Base-by-base conservation (phyloP, 2,329 filamentous ascomycete genomes). In the Catunica adiposa region DNA sequence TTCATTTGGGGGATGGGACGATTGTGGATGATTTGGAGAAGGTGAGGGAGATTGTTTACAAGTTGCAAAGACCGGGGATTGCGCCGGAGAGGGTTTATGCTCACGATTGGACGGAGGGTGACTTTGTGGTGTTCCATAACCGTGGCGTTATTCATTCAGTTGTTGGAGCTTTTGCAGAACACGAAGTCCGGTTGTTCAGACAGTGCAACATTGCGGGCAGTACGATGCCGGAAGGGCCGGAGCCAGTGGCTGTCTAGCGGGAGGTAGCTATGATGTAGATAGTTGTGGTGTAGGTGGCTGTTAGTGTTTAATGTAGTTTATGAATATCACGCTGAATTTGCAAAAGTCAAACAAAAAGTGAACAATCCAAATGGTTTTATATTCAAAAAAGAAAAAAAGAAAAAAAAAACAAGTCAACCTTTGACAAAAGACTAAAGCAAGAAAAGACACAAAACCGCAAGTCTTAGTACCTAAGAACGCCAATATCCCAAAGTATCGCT, bases 201-300 rank as follows among this genome's bases (percentile, higher is more conserved):
- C 85, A 89, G 70, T 89, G 85, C 68, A 89, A 89, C 65, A 72
- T 89, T 66, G 84, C 84, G n/a, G 80, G 76, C 2, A 83, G 76
- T 58, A 67, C 74, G 59, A 65, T 75, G 38, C 79, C 79, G 6
- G 63, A 74, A 53, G 79, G 78, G 0, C 76, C 77, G 22, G 51
- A 51, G 20, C 23, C 11, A 6, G 31, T 34, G 15, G 38, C 20
- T 20, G 23, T 14, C 3, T 22, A 53, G 17, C n/a, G 14, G 26
- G 23, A 37, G n/a, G 17, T 23, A 6, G n/a, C n/a, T n/a, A n/a
- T n/a, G n/a, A n/a, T n/a, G n/a, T n/a, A n/a, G n/a, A n/a, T n/a
- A n/a, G n/a, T n/a, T n/a, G n/a, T n/a, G 15, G 20, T 23, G 15
- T 38, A 47, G 17, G 22, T 38, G n/a, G 23, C 20, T 40, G 29